Base-by-base conservation (phyloP, 805 yeast species). In the Lipomyces mesembrius region DNA sequence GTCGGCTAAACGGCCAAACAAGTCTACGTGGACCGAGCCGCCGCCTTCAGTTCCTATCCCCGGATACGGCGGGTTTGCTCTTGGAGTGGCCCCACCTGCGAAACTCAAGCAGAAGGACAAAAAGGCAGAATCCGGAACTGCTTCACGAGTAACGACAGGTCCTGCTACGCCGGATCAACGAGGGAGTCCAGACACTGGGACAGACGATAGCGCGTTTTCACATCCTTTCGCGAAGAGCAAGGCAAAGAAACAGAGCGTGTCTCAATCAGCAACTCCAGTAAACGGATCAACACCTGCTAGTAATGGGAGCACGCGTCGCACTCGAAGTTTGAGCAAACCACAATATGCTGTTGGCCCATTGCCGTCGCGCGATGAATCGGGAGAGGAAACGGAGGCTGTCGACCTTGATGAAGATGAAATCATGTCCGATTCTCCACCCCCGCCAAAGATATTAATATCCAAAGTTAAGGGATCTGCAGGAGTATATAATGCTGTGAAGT, bases 31-130 rank as follows among this genome's bases (percentile, higher is more conserved):
- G 64, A 17, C 17, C 11, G 95, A 91, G 72, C 92, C 93, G 2
- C 82, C 81, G 20, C 75, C 82, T 43, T 83, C 85, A 0, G 83
- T 81, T 49, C 86, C 89, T 0, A 76, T 79, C 11, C 87, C 90
- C 54, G 82, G 84, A 11, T 85, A 86, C 51, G 88, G 94, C 0
- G 97, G 97, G 1, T 81, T 86, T 53, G 89, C 95, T 2, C 77
- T 92, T 62, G 91, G 86, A 70, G 82, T 85, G n/a, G 82, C 83
- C 5, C 97, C 97, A 8, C 84, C 86, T 20, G 77, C 81, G 2
- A 88, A 85, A 73, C 85, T 83, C 69, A 89, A 86, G 57, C 80
- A 86, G 20, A 76, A 83, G 59, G 83, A 89, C 86, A 83, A 86
- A 34, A 72, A 76, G 64, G 80, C 79, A 72, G 77, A 70, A 59